These are phyloP conservation scores for Chalara sp. DNA, from an alignment of 2,329 filamentous ascomycete genomes.

Conservation along the genomic window DNA sequence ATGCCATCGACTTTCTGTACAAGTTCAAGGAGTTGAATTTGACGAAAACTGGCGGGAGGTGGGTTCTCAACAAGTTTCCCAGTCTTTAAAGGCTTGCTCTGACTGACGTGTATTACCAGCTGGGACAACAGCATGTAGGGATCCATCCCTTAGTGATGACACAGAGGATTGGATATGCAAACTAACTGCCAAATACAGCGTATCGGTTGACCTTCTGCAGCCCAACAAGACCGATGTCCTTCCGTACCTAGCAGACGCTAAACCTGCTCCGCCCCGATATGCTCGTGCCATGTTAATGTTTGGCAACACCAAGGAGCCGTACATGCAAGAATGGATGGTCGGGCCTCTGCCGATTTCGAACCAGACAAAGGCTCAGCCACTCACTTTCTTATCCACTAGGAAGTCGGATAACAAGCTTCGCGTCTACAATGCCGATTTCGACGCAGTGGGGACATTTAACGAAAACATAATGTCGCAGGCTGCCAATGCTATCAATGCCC, in stretches of 20 bases:
- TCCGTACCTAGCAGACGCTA: constrained; percentile 2
- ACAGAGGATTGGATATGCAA: no score
- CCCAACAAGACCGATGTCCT: constrained; percentile 13
- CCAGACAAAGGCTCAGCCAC: background rate
- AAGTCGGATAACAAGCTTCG: constrained; percentile 31
- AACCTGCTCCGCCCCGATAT: constrained; percentile 5
- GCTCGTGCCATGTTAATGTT: constrained; percentile 7
- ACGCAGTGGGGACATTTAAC: no score
- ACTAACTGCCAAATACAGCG: no score
- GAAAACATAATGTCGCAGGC: no score
- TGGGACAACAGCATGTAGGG: background rate
- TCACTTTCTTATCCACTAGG: constrained; percentile 6
- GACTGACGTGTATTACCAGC: background rate
- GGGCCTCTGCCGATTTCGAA: constrained; percentile 9
- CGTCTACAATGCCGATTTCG: constrained; percentile 32
- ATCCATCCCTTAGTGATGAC: no score
- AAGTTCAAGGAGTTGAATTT: background rate
- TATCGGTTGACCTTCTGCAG: constrained; percentile 8
- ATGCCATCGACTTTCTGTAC: background rate
- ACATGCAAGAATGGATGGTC: constrained; percentile 5
- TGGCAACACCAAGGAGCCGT: constrained; percentile 1
- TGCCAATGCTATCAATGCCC: no score
- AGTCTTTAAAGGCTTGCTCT: no score
- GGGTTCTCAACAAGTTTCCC: background rate
- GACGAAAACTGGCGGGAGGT: background rate